phyloP scores from a whole-genome alignment of 495 filamentous ascomycete species.

The Podospora appendiculata region DNA sequence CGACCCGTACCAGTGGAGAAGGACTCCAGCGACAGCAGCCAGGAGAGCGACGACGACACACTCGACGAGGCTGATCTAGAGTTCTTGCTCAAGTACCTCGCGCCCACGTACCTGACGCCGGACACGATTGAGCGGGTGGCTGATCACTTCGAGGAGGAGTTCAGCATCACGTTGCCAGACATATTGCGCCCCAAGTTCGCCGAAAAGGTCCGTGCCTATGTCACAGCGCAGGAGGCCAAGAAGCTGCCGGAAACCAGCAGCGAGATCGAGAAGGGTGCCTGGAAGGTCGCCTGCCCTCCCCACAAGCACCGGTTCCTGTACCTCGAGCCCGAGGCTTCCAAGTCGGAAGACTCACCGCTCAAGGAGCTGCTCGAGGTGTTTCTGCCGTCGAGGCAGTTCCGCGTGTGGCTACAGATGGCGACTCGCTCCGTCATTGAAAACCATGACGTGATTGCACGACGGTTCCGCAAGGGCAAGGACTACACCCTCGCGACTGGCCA shows the following conservation, averaged over 20 bases:
- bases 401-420: constrained; percentile 76
- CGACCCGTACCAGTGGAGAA: constrained; percentile 42
- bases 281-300: constrained; percentile 76
- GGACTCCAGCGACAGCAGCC: constrained; percentile 29
- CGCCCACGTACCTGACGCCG: constrained; percentile 86
- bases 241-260: constrained; percentile 36
- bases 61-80: constrained; percentile 69
- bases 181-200: constrained; percentile 76
- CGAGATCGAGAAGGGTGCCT: constrained; percentile 54
- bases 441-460: constrained; percentile 64
- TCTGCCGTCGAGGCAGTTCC: constrained; percentile 79
- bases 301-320: constrained; percentile 95
- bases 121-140: constrained; percentile 79
- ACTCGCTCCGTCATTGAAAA: constrained; percentile 62
- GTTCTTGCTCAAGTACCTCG: constrained; percentile 82
- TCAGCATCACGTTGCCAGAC: constrained; percentile 66
- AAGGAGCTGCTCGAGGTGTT: constrained; percentile 70
- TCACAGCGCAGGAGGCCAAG: constrained; percentile 55
- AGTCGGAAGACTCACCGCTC: constrained; percentile 46
- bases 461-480: constrained; percentile 80
- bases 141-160: constrained; percentile 72
- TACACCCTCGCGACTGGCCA: constrained; percentile 88
- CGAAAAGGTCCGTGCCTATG: constrained; percentile 54
- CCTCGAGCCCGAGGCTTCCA: constrained; percentile 40
- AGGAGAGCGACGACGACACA: constrained; percentile 38